A percentile compares a stretch with the other conserved stretches of the same genome.
These are phyloP conservation scores for Arctium minus DNA, from an alignment of 129 eudicot species.

Conservation along the genomic window DNA sequence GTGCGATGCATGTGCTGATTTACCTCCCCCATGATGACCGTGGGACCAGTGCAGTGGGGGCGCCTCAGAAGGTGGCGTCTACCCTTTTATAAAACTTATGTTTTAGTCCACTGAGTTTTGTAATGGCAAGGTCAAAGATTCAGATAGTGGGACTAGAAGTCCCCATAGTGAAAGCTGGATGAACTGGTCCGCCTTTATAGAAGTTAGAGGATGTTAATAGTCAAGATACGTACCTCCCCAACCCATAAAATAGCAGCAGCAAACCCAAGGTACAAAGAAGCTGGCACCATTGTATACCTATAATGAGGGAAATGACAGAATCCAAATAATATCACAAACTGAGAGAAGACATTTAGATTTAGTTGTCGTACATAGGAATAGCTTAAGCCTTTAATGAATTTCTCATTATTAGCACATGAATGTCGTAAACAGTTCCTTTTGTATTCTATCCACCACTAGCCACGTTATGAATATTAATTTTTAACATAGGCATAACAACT, in stretches of 20 bases:
- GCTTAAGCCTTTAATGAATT: background rate
- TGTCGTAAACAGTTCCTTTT: background rate
- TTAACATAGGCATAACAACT: background rate
- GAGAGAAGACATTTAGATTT: background rate
- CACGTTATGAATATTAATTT: background rate
- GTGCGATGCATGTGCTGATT: too few relatives aligned
- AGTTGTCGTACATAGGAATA: background rate
- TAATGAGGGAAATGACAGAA: conserved; percentile 6
- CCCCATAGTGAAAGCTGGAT: background rate
- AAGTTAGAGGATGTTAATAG: background rate
- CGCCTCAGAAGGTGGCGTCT: too few relatives aligned
- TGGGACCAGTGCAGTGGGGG: too few relatives aligned
- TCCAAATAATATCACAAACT: background rate
- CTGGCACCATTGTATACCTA: conserved; percentile 96
- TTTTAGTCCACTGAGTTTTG: background rate
- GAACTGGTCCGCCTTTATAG: background rate
- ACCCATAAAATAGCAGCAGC: conserved; percentile 98
- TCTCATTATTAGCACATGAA: background rate
- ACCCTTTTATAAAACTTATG: too few relatives aligned
- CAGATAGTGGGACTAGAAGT: background rate
- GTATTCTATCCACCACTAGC: background rate
- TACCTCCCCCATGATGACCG: too few relatives aligned
- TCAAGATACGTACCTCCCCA: conserved; percentile 59
- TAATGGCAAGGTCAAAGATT: background rate
- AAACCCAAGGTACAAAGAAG: conserved; percentile 90